A percentile compares a stretch with the other conserved stretches of the same genome.
Evolutionary conservation across 257 asterid species (phyloP).

Genomic region (Nicotiana knightiana): DNA sequence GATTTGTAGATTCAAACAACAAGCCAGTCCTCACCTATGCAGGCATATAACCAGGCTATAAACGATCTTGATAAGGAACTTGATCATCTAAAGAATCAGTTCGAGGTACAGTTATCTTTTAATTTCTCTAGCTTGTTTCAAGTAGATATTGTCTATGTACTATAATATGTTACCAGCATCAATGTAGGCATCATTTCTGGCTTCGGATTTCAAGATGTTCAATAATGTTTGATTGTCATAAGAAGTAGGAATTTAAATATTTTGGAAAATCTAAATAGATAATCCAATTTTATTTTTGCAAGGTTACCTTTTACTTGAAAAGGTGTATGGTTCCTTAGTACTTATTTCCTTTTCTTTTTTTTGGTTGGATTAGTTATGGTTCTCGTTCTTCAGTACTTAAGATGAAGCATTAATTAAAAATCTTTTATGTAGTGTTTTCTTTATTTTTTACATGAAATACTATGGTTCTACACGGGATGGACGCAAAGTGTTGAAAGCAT

Average conservation of each 20-base stretch:
- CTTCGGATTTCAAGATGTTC: not conserved
- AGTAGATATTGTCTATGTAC: not conserved
- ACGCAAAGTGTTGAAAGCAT: not conserved
- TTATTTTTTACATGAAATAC: not conserved
- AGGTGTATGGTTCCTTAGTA: not conserved
- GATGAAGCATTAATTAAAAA: not conserved
- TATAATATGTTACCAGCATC: not conserved
- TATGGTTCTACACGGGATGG: not conserved
- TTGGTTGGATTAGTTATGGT: not conserved
- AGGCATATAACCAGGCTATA: constrained; percentile 95
- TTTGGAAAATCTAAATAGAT: not conserved
- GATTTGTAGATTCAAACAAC: constrained; percentile 76
- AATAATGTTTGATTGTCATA: not conserved
- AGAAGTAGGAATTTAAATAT: not conserved
- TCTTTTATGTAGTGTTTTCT: not conserved
- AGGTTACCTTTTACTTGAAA: not conserved
- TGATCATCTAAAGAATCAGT: constrained; percentile 74
- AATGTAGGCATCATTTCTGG: not conserved
- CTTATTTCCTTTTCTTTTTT: not conserved
- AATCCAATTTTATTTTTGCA: not conserved
- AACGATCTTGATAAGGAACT: constrained; percentile 92
- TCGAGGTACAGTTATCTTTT: constrained; percentile 46
- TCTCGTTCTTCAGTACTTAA: not conserved
- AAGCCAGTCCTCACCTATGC: constrained; percentile 98
- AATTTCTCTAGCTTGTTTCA: not conserved